Evolutionary conservation across 108 stramenopile species (phyloP), one percentile per base, ranked within the genome.

Genomic region (Nitzschia sp.): DNA sequence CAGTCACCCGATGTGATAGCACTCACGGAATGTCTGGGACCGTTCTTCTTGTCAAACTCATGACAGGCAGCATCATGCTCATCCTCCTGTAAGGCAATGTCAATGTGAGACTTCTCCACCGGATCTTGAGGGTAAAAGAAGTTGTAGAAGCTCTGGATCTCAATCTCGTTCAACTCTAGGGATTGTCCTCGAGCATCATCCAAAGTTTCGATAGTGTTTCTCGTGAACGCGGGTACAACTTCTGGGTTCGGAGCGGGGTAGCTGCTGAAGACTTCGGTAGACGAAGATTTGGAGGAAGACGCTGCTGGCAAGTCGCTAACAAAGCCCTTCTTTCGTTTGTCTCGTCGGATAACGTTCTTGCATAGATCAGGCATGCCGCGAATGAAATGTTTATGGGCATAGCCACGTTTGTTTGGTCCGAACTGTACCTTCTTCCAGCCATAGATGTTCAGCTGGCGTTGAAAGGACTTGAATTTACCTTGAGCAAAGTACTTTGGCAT

Each of bases 401-500:
- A 70, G 13, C 64, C 71, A 48, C 79, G 76, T 32, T 45, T 67
- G 54, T 80, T 75, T 1, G 36, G 59, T 1, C 85, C 81, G 21
- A 34, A 4, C 1, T 38, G 38, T n/a, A 62, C 33, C 1, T 42
- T 38, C 25, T 38, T 62, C 38, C 35, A 62, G 54, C 75, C 75
- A 56, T 76, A 68, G 11, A 68, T 42, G 9, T 68, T 70, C 38
- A 77, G 13, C 59, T 94, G 89, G 24, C 93, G 73, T 54, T 88
- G 88, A 46, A 91, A 94, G 30, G 75, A 77, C 18, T 76, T 75
- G 54, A 64, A 83, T 48, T 81, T 83, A 35, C 72, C 77, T 4
- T 82, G 81, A 29, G 57, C 46, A 53, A 88, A 86, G 54, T 83
- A 88, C 19, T 46, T 67, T 26, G 38, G 58, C 84, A 96, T 82